A percentile compares a stretch with the other conserved stretches of the same genome.
These are phyloP conservation scores for Pythium angustatum DNA, from an alignment of 352 stramenopile species.

Conservation along the genomic window DNA sequence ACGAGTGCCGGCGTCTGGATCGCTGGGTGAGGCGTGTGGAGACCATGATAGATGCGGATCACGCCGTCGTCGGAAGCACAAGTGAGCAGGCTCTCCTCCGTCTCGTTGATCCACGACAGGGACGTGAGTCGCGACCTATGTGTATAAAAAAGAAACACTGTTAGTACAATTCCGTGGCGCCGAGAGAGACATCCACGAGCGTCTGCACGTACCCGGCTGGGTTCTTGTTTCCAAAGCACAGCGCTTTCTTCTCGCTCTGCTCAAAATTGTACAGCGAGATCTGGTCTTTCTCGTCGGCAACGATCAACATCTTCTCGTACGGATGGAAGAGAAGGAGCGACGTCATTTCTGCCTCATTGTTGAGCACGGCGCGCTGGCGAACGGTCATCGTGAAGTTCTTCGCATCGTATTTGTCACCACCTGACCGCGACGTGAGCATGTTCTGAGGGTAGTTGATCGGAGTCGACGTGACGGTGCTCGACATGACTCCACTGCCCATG, in stretches of 20 bases:
- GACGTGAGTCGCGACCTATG: slow-evolving; percentile 90
- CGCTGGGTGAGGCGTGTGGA: slow-evolving; percentile 57
- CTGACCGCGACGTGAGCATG: slow-evolving; percentile 23
- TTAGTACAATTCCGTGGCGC: too few species aligned
- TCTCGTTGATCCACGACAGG: slow-evolving; percentile 97
- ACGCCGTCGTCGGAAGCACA: slow-evolving; percentile 96
- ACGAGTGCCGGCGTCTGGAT: slow-evolving; percentile 72
- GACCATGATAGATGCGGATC: slow-evolving; percentile 94
- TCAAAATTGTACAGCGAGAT: slow-evolving; percentile 96
- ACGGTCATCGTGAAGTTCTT: slow-evolving; percentile 86
- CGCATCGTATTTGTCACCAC: slow-evolving; percentile 61
- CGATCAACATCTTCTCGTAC: slow-evolving; percentile 92
- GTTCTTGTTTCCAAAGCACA: slow-evolving; percentile 87
- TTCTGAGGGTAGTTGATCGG: slow-evolving; percentile 19
- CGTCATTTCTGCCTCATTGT: slow-evolving; percentile 93
- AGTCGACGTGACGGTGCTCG: slow-evolving; percentile 3
- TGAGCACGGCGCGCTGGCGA: slow-evolving; percentile 90
- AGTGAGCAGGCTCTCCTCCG: slow-evolving; percentile 91
- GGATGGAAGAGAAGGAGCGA: slow-evolving; percentile 96
- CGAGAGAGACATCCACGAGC: not conserved
- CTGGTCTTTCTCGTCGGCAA: slow-evolving; percentile 94
- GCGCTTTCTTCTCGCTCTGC: slow-evolving; percentile 79
- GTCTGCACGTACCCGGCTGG: slow-evolving; percentile 55
- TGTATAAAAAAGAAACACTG: too few species aligned
- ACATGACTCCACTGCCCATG: not conserved